Evolutionary conservation across 495 filamentous ascomycete genomes (phyloP).

Genomic region (Tuber brumale): DNA sequence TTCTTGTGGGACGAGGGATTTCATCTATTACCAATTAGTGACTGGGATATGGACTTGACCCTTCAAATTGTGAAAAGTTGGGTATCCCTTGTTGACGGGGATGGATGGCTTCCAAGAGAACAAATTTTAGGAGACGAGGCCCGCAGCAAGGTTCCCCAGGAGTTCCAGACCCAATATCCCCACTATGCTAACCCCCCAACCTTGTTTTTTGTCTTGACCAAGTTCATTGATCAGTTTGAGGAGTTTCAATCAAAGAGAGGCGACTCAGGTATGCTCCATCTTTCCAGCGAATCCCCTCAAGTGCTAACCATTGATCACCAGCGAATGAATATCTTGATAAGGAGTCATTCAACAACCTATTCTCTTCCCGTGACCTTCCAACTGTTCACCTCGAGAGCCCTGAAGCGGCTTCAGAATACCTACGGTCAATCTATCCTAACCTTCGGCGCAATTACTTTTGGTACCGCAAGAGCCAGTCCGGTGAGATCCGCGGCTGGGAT

Average conservation of each 20-base stretch:
- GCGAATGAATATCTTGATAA: conserved; percentile 25
- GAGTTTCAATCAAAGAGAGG: conserved; percentile 21
- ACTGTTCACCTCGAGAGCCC: conserved; percentile 60
- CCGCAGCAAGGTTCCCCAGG: conserved; percentile 86
- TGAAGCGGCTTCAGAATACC: conserved; percentile 63
- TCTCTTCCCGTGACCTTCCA: conserved; percentile 44
- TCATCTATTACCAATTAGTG: conserved; percentile 82
- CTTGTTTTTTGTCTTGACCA: conserved; percentile 78
- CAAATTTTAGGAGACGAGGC: conserved; percentile 94
- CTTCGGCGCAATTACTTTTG: conserved; percentile 86
- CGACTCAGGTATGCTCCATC: conserved; percentile 12
- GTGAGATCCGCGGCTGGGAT: conserved; percentile 86
- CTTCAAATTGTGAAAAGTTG: conserved; percentile 92
- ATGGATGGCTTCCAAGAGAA: conserved; percentile 96
- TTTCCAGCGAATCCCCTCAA: not conserved
- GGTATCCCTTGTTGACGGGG: conserved; percentile 92
- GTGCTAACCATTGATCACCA: conserved; percentile 22
- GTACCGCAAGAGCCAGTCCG: conserved; percentile 86
- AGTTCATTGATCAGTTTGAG: conserved; percentile 68
- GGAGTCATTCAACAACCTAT: conserved; percentile 32
- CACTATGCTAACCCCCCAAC: conserved; percentile 99
- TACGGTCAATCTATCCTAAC: conserved; percentile 80
- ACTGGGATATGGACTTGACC: conserved; percentile 87
- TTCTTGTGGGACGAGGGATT: conserved; percentile 99
- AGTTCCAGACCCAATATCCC: conserved; percentile 94